Base-by-base conservation (phyloP, 2,329 filamentous ascomycete genomes). In the Verticillium nubilum region DNA sequence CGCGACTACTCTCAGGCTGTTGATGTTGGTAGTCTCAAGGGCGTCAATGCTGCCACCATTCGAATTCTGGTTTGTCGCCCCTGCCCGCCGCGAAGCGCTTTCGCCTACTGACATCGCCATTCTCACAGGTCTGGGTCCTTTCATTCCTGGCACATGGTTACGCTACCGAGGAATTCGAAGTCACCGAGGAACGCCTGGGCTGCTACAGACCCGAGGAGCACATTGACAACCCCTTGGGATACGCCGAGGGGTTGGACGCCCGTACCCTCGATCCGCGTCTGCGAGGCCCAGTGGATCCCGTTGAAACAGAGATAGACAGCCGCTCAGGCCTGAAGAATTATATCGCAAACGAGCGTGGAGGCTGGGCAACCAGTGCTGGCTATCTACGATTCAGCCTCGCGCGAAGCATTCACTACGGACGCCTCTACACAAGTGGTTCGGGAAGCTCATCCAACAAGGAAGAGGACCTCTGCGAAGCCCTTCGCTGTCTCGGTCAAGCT, bases 271-370 rank as follows among this genome's bases (percentile, higher is more conserved):
- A 98, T 71, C 76, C 82, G 37, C 88, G 95, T 27, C 85, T 98
- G 7, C 88, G 95, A 56, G 90, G 87, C 1, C 93, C 93, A 0
- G 86, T 98, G 9, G 78, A 85, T 61, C 82, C 83, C 4, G 74
- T 84, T 47, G 91, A 95, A 69, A 84, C 90, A 23, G 86, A 90
- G 61, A 84, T 95, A 59, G 91, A 95, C 68, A 76, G 77, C 33
- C 77, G 83, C 5, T 95, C 91, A 1, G 93, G 93, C n/a, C 97
- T 99, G 94, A 99, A 98, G 76, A 98, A 98, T 72, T 99, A 99
- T 73, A 98, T 99, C 66, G 87, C 94, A 61, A 98, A 97, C 68
- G 94, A 98, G 72, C 79, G 77, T 15, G 91, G 92, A 4, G 83
- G 85, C 47, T 97, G 93, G 90, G 91, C 93, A 1, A 99, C 95